Base-by-base conservation (phyloP, 208 protist genomes). In the Trypanosomatidae sp. region DNA sequence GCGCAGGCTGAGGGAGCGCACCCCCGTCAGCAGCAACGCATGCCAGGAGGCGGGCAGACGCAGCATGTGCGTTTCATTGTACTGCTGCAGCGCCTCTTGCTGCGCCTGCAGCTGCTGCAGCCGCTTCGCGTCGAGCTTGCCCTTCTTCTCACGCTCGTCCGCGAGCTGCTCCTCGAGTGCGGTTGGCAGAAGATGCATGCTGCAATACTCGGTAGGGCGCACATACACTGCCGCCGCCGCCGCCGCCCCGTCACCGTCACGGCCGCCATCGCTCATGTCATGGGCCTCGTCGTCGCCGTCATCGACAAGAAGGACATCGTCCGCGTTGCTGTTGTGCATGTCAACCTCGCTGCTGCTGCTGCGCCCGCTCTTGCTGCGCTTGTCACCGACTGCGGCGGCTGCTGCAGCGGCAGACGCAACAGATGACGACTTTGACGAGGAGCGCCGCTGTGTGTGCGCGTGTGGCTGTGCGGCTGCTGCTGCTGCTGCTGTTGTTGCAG, bases 51-150 rank as follows among this genome's bases (percentile, higher is more conserved):
- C 47, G 11, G 86, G 82, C 15, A 91, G 41, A 20, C 21, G 26
- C 24, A 94, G 61, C 22, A 61, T 78, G 51, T 83, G 71, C 21
- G 69, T 49, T 18, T 69, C 63, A 48, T 88, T 72, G 32, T 88
- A 66, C 28, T 65, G 55, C 18, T 67, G 60, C 16, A 87, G 48
- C 24, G 44, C 43, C 23, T 93, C 74, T 8, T 63, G 61, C 56
- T 94, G 75, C 30, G 63, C 54, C 56, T 89, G 85, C 20, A 76
- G 53, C 61, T 83, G 74, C 23, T 61, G 47, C 46, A 74, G 56
- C 56, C 83, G 80, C 60, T 88, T 86, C 2, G 63, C 59, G 50
- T 88, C 84, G 27, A 71, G 57, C 66, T 85, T 88, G 38, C 84
- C 77, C 51, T 88, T 92, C 41, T 75, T 71, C 53, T 85, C 76